phyloP scores from a whole-genome alignment of 2,329 filamentous ascomycete genomes.

The Thielaviopsis ethacetica region DNA sequence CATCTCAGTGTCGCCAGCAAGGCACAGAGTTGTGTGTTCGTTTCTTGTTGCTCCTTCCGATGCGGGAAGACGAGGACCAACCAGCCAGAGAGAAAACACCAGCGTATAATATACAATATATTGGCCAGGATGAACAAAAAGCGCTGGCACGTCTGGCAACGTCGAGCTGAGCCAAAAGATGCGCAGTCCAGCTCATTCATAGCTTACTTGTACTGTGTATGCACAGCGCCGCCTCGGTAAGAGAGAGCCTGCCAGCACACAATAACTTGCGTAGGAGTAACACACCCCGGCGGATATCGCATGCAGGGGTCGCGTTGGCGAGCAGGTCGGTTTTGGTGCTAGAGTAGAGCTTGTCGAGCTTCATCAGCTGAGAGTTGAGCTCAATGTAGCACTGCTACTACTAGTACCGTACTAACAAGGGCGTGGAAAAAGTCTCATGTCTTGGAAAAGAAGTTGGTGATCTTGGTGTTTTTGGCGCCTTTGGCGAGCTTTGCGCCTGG shows the following conservation, averaged over 20 bases:
- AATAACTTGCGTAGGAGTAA: not conserved
- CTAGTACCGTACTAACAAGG: not conserved
- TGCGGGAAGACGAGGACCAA: not conserved
- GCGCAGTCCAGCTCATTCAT: too few relatives aligned
- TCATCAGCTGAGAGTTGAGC: not conserved
- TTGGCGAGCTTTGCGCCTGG: not conserved
- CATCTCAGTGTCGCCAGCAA: not conserved
- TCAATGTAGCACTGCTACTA: too few relatives aligned
- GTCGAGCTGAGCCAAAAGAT: not conserved
- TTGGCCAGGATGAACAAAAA: not conserved
- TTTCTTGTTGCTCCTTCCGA: not conserved
- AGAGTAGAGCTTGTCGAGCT: not conserved
- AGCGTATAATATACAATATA: not conserved
- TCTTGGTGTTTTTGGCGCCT: not conserved
- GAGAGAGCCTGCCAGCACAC: not conserved
- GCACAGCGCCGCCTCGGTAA: not conserved
- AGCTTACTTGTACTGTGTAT: too few relatives aligned
- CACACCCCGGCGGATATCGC: not conserved
- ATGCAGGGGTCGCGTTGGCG: not conserved
- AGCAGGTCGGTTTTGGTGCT: not conserved
- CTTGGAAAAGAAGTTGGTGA: constrained; percentile 8
- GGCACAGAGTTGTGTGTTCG: not conserved
- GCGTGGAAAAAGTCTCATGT: not conserved
- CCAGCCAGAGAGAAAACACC: too few relatives aligned
- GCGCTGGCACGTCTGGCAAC: not conserved